These are phyloP conservation scores for Eutrema heterophyllum DNA, from an alignment of 345 rosid species.

Conservation along the genomic window DNA sequence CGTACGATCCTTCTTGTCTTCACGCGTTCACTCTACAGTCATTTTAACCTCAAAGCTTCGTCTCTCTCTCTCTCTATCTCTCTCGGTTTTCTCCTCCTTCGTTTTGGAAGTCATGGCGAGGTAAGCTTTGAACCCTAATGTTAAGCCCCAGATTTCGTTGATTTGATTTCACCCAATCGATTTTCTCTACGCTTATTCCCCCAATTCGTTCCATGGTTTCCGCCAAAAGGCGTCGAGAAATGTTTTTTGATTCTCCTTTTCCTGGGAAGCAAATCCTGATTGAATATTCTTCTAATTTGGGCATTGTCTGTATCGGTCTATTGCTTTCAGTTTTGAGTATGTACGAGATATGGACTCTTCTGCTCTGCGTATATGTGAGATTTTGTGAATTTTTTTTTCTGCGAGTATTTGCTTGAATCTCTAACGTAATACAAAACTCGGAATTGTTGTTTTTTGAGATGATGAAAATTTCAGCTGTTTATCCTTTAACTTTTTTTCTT, in stretches of 20 bases:
- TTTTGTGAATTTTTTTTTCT: neutral
- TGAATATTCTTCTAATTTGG: neutral
- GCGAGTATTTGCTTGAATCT: neutral
- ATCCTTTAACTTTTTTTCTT: too few relatives aligned
- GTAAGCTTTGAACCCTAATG: slow-evolving; percentile 24
- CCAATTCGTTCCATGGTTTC: neutral
- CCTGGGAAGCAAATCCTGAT: neutral
- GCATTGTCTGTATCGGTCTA: neutral
- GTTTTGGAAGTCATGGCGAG: slow-evolving; percentile 34
- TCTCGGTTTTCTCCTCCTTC: neutral
- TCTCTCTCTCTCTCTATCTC: neutral
- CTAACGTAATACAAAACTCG: neutral
- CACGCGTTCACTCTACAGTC: slow-evolving; percentile 18
- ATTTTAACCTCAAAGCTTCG: slow-evolving; percentile 25
- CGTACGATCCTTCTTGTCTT: neutral
- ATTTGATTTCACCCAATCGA: neutral
- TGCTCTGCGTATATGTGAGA: neutral
- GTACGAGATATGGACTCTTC: neutral
- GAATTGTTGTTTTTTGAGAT: neutral
- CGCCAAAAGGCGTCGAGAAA: neutral
- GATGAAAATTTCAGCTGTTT: neutral
- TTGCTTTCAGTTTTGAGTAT: neutral
- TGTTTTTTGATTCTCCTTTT: neutral
- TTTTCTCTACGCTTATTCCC: neutral
- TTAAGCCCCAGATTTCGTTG: neutral